A percentile compares a stretch with the other conserved stretches of the same genome.
These are phyloP conservation scores for Cicer cuneatum DNA, from an alignment of 306 rosid genomes.

Conservation along the genomic window DNA sequence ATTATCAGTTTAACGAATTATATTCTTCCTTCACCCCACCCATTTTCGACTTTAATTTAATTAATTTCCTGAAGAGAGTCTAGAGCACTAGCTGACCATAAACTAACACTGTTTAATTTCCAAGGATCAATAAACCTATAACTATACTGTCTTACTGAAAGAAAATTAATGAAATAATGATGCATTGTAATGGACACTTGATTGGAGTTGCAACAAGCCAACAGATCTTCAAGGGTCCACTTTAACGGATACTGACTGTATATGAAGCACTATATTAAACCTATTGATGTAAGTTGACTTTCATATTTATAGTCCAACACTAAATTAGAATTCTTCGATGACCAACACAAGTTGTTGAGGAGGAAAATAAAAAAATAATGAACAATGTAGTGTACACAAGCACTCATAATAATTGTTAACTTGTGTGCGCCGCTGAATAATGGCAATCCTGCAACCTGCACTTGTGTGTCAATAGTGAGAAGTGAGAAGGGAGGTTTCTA, in stretches of 20 bases:
- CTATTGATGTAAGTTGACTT: background rate
- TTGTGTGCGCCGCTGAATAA: background rate
- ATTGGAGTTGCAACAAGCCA: background rate
- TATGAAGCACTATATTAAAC: background rate
- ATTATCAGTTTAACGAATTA: background rate
- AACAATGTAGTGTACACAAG: background rate
- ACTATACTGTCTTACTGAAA: background rate
- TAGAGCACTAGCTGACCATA: background rate
- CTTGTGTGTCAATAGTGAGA: background rate
- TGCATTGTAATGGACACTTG: background rate
- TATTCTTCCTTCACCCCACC: background rate
- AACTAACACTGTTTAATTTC: conserved; percentile 3
- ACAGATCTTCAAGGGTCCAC: background rate
- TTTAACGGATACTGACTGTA: background rate
- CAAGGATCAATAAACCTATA: background rate
- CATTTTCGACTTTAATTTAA: background rate
- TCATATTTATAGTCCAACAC: background rate
- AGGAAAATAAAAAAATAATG: background rate
- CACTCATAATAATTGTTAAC: background rate
- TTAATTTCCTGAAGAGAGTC: background rate
- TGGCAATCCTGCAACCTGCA: background rate
- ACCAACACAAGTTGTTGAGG: background rate
- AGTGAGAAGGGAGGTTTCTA: background rate
- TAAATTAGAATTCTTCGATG: background rate
- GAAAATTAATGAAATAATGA: too few species aligned